Conservation (phyloP, 2,329 filamentous ascomycete species). For the Paraphaeosphaeria sporulosa region DNA sequence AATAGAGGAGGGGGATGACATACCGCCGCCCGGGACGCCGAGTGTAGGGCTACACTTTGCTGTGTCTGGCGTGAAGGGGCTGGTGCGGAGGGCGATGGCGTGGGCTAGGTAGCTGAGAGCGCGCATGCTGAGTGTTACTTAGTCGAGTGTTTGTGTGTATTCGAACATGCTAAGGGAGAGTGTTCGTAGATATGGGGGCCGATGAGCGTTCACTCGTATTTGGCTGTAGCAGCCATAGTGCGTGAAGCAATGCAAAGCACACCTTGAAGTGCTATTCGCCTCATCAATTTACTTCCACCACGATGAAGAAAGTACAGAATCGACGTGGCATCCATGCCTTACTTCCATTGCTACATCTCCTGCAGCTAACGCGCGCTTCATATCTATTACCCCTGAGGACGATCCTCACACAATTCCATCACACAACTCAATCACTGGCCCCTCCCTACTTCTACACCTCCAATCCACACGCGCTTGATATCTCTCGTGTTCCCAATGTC, state of each 20-base stretch:
- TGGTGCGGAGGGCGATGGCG: not conserved
- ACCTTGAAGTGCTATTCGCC: not conserved
- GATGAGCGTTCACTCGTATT: not conserved
- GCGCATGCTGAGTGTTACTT: not conserved
- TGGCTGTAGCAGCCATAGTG: not conserved
- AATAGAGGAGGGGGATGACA: not conserved
- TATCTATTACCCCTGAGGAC: not conserved
- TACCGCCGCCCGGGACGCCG: slow-evolving; percentile 1
- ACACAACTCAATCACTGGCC: not conserved
- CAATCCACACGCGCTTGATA: slow-evolving; percentile 13
- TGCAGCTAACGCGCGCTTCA: not conserved
- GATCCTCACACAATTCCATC: not conserved
- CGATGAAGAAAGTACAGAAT: too few relatives aligned
- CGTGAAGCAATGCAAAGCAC: not conserved
- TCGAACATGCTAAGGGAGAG: not conserved
- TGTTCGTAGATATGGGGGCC: not conserved
- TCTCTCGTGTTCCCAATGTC: slow-evolving; percentile 15
- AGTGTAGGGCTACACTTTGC: not conserved
- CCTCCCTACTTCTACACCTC: slow-evolving; percentile 4
- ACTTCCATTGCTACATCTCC: too few relatives aligned
- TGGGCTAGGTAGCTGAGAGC: not conserved
- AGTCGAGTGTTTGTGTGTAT: not conserved
- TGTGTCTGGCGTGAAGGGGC: not conserved
- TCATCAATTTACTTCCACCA: not conserved
- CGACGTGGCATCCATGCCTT: too few relatives aligned